phyloP scores from a whole-genome alignment of 78 protist genomes.

The Chrysochromulina tobinii region DNA sequence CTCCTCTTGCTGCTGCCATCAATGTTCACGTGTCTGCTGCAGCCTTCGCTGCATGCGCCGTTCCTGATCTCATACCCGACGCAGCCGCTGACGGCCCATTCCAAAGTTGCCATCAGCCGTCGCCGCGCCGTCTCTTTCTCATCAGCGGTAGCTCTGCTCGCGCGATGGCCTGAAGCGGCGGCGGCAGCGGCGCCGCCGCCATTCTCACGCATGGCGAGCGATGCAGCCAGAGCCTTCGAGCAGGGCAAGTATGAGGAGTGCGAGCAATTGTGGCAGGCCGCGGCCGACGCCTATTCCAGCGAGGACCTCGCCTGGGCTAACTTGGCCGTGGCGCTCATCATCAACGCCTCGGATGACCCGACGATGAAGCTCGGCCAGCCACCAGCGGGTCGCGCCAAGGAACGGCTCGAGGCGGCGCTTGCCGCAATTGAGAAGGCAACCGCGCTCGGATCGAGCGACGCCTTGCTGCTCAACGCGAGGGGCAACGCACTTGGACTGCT shows the following conservation, averaged over 20 bases:
- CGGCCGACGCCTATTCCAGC: not conserved
- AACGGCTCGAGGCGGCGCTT: not conserved
- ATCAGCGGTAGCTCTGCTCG: too few species aligned
- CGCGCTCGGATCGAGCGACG: not conserved
- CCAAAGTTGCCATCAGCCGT: too few species aligned
- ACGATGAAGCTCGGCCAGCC: not conserved
- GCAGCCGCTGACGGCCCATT: too few species aligned
- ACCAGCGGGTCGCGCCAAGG: not conserved
- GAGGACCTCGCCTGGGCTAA: not conserved
- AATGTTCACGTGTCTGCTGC: too few species aligned
- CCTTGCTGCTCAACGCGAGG: not conserved
- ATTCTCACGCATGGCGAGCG: too few species aligned
- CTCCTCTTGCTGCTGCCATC: too few species aligned
- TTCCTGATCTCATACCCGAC: too few species aligned
- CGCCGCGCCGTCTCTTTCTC: too few species aligned
- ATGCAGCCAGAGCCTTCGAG: not conserved
- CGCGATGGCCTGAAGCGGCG: too few species aligned
- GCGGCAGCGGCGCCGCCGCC: too few species aligned
- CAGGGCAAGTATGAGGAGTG: not conserved
- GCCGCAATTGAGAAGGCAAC: not conserved
- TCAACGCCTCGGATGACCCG: not conserved
- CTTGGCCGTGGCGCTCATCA: not conserved
- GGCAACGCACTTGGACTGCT: slow-evolving; percentile 6
- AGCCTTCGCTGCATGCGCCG: too few species aligned
- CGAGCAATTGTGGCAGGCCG: not conserved